Evolutionary conservation across 176 grass and related monocot genomes (phyloP).

Genomic region (bread wheat (Triticum aestivum)): IWGSC_CS_RefSeq_v2.1 NC_057806.1:457044797-457045296

Average conservation of each 20-base stretch:
- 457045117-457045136: neutral
- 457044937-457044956: neutral
- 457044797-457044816: neutral
- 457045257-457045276: neutral
- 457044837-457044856: neutral
- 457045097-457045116: no score
- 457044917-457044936: neutral
- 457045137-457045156: slow-evolving; percentile 19
- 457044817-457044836: neutral
- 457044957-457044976: neutral
- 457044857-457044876: neutral
- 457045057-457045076: neutral
- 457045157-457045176: neutral
- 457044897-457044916: neutral
- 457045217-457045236: neutral
- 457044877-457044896: slow-evolving; percentile 7
- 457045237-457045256: neutral
- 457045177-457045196: neutral
- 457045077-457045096: neutral
- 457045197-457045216: neutral
- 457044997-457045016: neutral
- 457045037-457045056: neutral
- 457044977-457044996: neutral
- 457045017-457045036: slow-evolving; percentile 13
- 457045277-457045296: slow-evolving; percentile 6